Conservation (phyloP, 2,329 filamentous ascomycete species). For the Coccinonectria pachysandricola region DNA sequence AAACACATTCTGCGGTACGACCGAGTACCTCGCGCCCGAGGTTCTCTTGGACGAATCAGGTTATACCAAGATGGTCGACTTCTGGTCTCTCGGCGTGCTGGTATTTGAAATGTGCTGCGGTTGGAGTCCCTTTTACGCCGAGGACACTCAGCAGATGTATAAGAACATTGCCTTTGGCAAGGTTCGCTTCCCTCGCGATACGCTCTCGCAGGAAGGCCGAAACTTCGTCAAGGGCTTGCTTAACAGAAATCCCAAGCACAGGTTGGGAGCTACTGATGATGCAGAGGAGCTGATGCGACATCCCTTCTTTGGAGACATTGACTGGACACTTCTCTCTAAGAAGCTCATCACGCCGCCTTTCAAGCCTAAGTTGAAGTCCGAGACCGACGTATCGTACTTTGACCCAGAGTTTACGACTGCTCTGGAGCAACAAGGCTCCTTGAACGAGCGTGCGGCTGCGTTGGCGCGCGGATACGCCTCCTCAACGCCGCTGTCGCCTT, state of each 20-base stretch:
- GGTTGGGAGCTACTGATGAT: slow-evolving; percentile 81
- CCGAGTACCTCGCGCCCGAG: slow-evolving; percentile 92
- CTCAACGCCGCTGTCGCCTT: slow-evolving; percentile 86
- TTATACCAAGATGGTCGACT: slow-evolving; percentile 99
- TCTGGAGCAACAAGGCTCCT: slow-evolving; percentile 71
- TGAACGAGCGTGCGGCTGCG: slow-evolving; percentile 84
- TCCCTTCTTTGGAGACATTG: slow-evolving; percentile 86
- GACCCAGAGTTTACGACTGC: slow-evolving; percentile 98
- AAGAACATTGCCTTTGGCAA: slow-evolving; percentile 99
- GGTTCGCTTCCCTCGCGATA: slow-evolving; percentile 90
- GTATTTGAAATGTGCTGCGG: slow-evolving; percentile 99
- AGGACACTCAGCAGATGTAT: slow-evolving; percentile 99
- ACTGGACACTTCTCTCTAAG: slow-evolving; percentile 80
- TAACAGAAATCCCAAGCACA: slow-evolving; percentile 93
- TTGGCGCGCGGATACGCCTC: slow-evolving; percentile 77
- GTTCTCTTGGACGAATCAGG: slow-evolving; percentile 92
- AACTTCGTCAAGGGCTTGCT: slow-evolving; percentile 97
- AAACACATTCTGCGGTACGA: slow-evolving; percentile 97
- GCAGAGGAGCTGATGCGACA: slow-evolving; percentile 91
- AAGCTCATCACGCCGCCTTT: slow-evolving; percentile 94
- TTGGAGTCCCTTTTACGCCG: slow-evolving; percentile 97
- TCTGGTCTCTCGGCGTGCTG: slow-evolving; percentile 94
- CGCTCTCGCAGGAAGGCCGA: slow-evolving; percentile 83
- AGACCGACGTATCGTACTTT: slow-evolving; percentile 95
- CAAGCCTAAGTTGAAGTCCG: slow-evolving; percentile 93